phyloP scores from a whole-genome alignment of 148 eudicot genomes.

The Arctostaphylos glauca region DNA sequence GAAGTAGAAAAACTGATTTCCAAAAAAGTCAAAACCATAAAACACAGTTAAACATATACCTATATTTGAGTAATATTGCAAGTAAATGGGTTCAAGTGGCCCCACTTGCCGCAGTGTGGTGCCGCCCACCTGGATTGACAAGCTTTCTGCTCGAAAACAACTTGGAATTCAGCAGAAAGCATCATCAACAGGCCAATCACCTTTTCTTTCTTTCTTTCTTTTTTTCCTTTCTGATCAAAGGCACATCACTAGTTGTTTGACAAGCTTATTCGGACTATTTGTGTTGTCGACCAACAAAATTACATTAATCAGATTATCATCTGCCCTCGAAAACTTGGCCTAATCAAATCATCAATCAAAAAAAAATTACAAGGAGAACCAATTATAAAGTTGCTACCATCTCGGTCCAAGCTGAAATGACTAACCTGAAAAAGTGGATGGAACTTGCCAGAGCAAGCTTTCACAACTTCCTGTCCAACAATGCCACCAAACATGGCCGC shows the following conservation, averaged over 20 bases:
- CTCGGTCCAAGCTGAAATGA: not conserved
- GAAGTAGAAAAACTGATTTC: constrained; percentile 78
- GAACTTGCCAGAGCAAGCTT: constrained; percentile 97
- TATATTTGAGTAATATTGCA: not conserved
- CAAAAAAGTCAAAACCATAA: not conserved
- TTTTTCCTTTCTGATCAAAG: not conserved
- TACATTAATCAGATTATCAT: not conserved
- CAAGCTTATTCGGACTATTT: not conserved
- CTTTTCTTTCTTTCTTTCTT: too few species aligned
- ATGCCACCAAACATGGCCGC: constrained; percentile 98
- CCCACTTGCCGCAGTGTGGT: not conserved
- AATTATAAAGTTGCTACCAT: not conserved
- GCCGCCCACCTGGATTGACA: not conserved
- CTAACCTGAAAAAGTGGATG: constrained; percentile 89
- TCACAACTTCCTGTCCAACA: constrained; percentile 88
- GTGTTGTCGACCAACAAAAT: not conserved
- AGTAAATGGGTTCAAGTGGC: not conserved
- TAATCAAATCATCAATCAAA: not conserved
- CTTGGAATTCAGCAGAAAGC: not conserved
- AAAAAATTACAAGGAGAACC: not conserved
- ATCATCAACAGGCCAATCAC: not conserved
- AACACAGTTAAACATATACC: too few species aligned
- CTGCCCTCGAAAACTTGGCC: not conserved
- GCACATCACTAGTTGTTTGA: not conserved
- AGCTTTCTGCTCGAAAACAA: constrained; percentile 1